A percentile compares a stretch with the other conserved stretches of the same genome.
Conservation (phyloP, 805 yeast species). For the Saccharomyces jurei region DNA sequence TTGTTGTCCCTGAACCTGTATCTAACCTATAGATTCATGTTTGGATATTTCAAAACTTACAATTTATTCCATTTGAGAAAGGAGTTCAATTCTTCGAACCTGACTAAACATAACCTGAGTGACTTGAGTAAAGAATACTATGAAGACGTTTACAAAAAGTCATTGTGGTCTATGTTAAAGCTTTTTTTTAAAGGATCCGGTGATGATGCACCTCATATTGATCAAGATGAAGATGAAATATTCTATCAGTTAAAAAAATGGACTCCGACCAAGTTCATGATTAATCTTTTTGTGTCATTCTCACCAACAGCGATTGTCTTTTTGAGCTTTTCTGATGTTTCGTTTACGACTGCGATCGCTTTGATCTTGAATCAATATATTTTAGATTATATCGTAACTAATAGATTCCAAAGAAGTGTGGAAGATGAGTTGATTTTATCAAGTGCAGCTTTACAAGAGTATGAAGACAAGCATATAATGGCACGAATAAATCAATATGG, state of each 20-base stretch:
- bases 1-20: constrained; percentile 11
- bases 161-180: constrained; percentile 20
- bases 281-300: constrained; percentile 43
- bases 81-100: constrained; percentile 13
- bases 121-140: constrained; percentile 14
- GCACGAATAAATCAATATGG: constrained; percentile 50
- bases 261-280: constrained; percentile 55
- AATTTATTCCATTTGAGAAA: constrained; percentile 16
- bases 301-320: constrained; percentile 50
- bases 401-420: constrained; percentile 39
- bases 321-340: constrained; percentile 33
- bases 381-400: constrained; percentile 34
- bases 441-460: constrained; percentile 56
- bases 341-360: constrained; percentile 33
- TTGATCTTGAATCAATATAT: constrained; percentile 32
- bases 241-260: constrained; percentile 55
- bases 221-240: constrained; percentile 16
- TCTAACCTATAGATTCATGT: constrained; percentile 15
- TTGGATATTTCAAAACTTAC: constrained; percentile 15
- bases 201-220: neutral
- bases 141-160: constrained; percentile 14
- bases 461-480: constrained; percentile 46
- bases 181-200: constrained; percentile 10
- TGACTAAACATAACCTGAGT: constrained; percentile 13
- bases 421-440: constrained; percentile 53